Base-by-base conservation (phyloP, 305 asterid species). In the Salvia sclarea region DNA sequence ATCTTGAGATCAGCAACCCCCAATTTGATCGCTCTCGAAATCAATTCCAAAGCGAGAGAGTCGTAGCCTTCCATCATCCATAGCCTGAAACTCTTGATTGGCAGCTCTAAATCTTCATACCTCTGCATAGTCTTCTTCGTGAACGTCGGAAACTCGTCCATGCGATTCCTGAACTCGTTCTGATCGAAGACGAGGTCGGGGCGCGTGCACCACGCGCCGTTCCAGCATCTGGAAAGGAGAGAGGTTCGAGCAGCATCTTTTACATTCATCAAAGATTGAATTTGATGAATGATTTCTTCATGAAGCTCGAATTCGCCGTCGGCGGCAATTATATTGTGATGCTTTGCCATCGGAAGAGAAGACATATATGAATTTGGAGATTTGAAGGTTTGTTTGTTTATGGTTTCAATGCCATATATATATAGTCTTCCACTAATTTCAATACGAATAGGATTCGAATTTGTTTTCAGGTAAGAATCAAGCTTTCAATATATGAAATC, bases 151-250 rank as follows among this genome's bases (percentile, higher is more conserved):
- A 58, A 58, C 6, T 5, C 14, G 5, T 28, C 4, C 9, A 33
- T 5, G 9, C 9, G 38, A 1, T 1, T 35, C 1, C n/a, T 0
- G 8, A 4, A 2, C 0, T 8, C 24, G 0, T 0, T 14, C 0
- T 12, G 37, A 12, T 60, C 6, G 18, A 59, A 35, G 4, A 9
- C 30, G 28, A 60, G 52, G 17, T 20, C 6, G 17, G 66, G 52
- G 18, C 52, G 52, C 4, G 49, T 60, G 50, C 12, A 40, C 66
- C 52, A 60, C 18, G 52, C 50, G 33, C n/a, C 0, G 50, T 41
- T 2, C 66, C 50, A 60, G 0, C 37, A 60, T 14, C 38, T 60
- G 37, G 66, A 38, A 20, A 60, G 33, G 33, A 60, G 0, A 0
- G 35, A 10, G 8, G 35, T 38, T 37, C 9, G 50, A 20, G 66